A percentile compares a stretch with the other conserved stretches of the same genome.
These are phyloP conservation scores for Trichoderma sp. DNA, from an alignment of 2,329 filamentous ascomycete genomes.

Conservation along the genomic window DNA sequence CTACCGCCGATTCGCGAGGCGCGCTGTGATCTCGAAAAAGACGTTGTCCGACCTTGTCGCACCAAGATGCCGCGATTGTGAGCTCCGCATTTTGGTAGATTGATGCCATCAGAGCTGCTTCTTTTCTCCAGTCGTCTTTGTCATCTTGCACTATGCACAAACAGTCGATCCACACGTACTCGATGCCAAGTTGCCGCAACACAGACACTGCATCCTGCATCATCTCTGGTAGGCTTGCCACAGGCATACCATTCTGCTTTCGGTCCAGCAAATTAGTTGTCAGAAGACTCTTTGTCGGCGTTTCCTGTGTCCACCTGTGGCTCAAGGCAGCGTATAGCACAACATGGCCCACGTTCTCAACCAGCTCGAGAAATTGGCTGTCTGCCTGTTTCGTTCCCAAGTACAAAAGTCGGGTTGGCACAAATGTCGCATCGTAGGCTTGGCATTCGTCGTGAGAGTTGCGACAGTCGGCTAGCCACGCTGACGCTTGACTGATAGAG, in stretches of 20 bases:
- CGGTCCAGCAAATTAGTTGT: conserved; percentile 6
- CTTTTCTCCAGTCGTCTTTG: conserved; percentile 30
- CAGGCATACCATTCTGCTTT: conserved; percentile 13
- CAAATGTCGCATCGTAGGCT: conserved; percentile 9
- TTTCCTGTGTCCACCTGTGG: conserved; percentile 27
- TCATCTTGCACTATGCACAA: conserved; percentile 33
- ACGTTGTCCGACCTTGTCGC: not conserved
- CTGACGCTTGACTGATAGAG: conserved; percentile 1
- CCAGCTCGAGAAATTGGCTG: not conserved
- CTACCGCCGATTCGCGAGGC: not conserved
- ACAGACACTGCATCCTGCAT: conserved; percentile 27
- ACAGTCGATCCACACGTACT: conserved; percentile 31
- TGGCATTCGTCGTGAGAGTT: not conserved
- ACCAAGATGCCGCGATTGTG: conserved; percentile 29
- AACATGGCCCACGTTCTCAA: conserved; percentile 6
- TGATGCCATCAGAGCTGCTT: conserved; percentile 30
- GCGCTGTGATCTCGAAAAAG: conserved; percentile 27
- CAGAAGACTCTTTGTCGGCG: conserved; percentile 8
- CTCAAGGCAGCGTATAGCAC: conserved; percentile 23
- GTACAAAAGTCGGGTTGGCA: conserved; percentile 24
- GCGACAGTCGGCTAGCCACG: conserved; percentile 18
- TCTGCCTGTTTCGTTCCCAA: not conserved
- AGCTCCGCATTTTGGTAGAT: conserved; percentile 29
- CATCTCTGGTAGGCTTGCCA: conserved; percentile 23
- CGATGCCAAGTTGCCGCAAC: conserved; percentile 25